Percentiles rank a stretch among this genome's conserved stretches.
Evolutionary conservation across 768 basidiomycete genomes (phyloP).

Genomic region (Russula dissimulans): DNA sequence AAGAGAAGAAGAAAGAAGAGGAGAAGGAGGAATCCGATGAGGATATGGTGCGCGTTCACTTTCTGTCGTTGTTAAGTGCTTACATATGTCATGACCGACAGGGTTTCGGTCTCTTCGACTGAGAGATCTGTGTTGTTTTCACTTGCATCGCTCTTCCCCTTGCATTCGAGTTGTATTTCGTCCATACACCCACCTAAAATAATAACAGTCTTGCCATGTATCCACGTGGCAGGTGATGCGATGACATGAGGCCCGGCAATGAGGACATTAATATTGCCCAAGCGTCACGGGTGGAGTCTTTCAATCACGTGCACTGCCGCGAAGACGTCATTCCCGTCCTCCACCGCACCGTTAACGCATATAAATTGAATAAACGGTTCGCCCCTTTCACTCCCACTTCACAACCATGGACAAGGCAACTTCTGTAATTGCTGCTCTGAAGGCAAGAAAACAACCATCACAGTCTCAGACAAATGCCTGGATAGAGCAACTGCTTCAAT

Average conservation of each 20-base stretch:
- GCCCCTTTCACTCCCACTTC: background rate
- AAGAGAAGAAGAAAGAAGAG: constrained; percentile 77
- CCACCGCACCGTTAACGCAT: too few species aligned
- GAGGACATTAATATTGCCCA: too few species aligned
- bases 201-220: background rate
- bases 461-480: constrained; percentile 45
- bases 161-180: too few species aligned
- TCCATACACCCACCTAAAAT: background rate
- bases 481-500: constrained; percentile 47
- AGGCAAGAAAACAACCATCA: constrained; percentile 61
- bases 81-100: constrained; percentile 24
- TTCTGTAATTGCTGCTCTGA: constrained; percentile 55
- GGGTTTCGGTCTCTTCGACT: constrained; percentile 98
- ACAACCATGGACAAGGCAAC: constrained; percentile 51
- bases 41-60: constrained; percentile 59
- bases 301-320: too few species aligned
- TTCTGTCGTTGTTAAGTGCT: background rate
- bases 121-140: constrained; percentile 25
- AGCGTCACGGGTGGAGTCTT: too few species aligned
- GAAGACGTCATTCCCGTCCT: too few species aligned
- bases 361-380: background rate
- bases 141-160: background rate
- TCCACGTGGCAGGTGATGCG: too few species aligned
- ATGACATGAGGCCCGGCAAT: too few species aligned
- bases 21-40: constrained; percentile 88